These are phyloP conservation scores for Vitis rupestris DNA, from an alignment of 164 flowering plant genomes.

Conservation along the genomic window DNA sequence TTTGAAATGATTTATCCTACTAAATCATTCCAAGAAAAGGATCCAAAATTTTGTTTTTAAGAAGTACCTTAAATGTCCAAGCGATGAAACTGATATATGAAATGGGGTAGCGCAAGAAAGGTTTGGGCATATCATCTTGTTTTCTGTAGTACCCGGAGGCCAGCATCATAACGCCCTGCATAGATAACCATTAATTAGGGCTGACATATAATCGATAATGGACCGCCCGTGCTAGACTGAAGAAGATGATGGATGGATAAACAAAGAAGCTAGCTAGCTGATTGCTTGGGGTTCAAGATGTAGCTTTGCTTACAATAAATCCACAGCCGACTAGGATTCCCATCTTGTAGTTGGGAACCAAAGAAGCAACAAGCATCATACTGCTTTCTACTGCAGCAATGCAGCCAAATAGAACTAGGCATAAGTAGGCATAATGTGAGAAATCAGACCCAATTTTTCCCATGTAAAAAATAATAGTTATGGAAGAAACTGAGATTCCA, in stretches of 20 bases:
- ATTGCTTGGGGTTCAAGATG: too few relatives aligned
- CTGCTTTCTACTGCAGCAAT: not conserved
- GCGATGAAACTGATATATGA: constrained; percentile 67
- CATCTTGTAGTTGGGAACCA: not conserved
- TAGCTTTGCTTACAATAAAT: not conserved
- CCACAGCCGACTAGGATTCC: not conserved
- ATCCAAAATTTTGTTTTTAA: too few relatives aligned
- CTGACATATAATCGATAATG: too few relatives aligned
- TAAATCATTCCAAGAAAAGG: too few relatives aligned
- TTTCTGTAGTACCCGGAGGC: constrained; percentile 75
- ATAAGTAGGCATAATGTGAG: not conserved
- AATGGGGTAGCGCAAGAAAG: constrained; percentile 78
- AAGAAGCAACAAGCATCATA: not conserved
- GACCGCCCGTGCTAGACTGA: too few relatives aligned
- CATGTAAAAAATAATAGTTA: not conserved
- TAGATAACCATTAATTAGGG: not conserved
- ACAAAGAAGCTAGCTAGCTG: too few relatives aligned
- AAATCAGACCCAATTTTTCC: not conserved
- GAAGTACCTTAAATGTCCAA: constrained; percentile 76
- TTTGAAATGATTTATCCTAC: too few relatives aligned
- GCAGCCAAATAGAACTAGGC: not conserved
- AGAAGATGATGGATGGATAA: too few relatives aligned
- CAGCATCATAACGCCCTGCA: constrained; percentile 84
- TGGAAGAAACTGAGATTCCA: not conserved
- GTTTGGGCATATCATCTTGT: constrained; percentile 79